phyloP scores from a whole-genome alignment of 1,284 basidiomycete species.

The Stereum hirsutum region DNA sequence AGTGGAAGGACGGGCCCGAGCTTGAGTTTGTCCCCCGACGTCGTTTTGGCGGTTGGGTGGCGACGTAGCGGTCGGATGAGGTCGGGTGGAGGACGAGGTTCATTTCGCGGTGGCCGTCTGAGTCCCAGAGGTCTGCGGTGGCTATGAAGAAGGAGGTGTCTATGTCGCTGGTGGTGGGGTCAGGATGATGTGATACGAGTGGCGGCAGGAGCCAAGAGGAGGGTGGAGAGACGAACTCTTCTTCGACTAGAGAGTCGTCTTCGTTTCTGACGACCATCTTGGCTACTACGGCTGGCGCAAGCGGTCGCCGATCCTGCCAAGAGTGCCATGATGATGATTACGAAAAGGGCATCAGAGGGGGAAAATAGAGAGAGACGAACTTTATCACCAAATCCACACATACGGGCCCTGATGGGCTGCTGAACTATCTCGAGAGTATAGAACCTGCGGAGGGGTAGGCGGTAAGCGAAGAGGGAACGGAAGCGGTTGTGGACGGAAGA shows the following conservation, averaged over 20 bases:
- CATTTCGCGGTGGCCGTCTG: conserved; percentile 70
- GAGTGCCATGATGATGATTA: conserved; percentile 5
- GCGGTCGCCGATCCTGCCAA: conserved; percentile 75
- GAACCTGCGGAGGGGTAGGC: conserved; percentile 43
- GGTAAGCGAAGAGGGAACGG: no score
- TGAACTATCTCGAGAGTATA: conserved; percentile 81
- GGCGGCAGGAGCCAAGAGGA: no score
- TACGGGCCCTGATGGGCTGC: conserved; percentile 80
- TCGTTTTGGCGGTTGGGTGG: conserved; percentile 45
- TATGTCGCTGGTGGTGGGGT: conserved; percentile 48
- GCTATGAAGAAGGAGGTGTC: conserved; percentile 83
- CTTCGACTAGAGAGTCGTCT: conserved; percentile 61
- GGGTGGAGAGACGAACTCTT: conserved; percentile 49
- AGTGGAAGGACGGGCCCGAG: conserved; percentile 8
- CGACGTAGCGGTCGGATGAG: conserved; percentile 60
- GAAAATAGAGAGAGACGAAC: conserved; percentile 30
- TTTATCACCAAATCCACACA: conserved; percentile 94
- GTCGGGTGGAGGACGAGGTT: conserved; percentile 84
- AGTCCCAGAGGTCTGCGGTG: conserved; percentile 83
- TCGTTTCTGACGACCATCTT: conserved; percentile 68
- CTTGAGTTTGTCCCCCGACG: conserved; percentile 25
- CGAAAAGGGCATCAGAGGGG: background rate
- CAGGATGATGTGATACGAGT: conserved; percentile 6
- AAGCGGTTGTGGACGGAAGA: no score
- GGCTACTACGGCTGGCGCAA: conserved; percentile 83